Base-by-base conservation (phyloP, 305 asterid genomes). In the Fraxinus ornus region DNA sequence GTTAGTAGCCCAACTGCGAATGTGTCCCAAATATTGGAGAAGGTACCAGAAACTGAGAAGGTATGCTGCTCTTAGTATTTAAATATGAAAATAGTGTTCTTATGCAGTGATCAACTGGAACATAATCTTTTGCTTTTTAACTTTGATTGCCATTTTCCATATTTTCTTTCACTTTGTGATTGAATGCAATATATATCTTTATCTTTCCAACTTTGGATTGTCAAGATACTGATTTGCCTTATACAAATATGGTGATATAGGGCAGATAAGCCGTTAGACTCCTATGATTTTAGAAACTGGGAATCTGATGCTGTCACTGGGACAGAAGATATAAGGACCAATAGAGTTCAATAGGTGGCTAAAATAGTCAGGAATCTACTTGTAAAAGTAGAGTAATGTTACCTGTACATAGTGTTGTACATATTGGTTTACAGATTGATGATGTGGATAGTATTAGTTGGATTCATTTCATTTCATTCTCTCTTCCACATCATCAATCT, bases 1-100 rank as follows among this genome's bases (percentile, higher is more conserved):
- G 95, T 94, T 74, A 94, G 98, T 86, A 91, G 97, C 89, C 98
- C 98, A 19, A 91, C 97, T 12, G 91, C 95, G 79, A 94, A 91
- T 81, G 98, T 94, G 33, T 88, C 95, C 73, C 98, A 94, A 79
- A 78, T 32, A 82, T 87, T 94, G 94, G 95, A 91, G 93, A 93
- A 93, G 90, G 95, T 94, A 76, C 87, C 93, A 30, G 98, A 94
- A 83, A 92, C 84, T 80, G 96, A 94, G 86, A 94, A 94, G 97
- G 98, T 93, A 88, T 80, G 90, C 77, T 74, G 78, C 57, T 30
- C 79, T 80, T 79, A 79, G 73, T 77, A 75, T 75, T 78, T 83
- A 70, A 55, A 79, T 79, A 76, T 44, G 60, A 79, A 80, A 80
- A 71, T 52, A 78, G 37, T 77, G 57, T 74, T 28, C 62, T 78